Conservation (phyloP, 768 basidiomycete species). For the Lactarius tabidus region DNA sequence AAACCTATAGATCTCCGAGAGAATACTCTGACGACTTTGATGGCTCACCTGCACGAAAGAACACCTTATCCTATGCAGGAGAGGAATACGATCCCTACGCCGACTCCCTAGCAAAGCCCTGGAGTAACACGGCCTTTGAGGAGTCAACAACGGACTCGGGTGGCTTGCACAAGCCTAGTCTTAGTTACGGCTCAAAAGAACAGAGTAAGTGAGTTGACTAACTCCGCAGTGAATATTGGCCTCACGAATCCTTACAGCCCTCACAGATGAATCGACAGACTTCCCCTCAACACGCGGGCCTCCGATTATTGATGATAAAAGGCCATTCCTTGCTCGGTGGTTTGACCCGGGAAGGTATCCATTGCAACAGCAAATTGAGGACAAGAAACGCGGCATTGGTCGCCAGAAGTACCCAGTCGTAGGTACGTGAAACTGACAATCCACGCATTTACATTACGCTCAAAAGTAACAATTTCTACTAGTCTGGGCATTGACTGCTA, state of each 20-base stretch:
- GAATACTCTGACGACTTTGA: neutral
- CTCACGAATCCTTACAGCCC: constrained; percentile 2
- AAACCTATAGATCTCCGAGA: neutral
- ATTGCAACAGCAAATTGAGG: constrained; percentile 76
- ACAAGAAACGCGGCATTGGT: constrained; percentile 82
- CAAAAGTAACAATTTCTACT: constrained; percentile 25
- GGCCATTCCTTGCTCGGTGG: constrained; percentile 13
- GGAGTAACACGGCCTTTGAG: neutral
- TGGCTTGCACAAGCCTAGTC: constrained; percentile 5
- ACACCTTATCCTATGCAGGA: constrained; percentile 16
- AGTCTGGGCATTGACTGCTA: constrained; percentile 62
- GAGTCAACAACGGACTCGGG: neutral
- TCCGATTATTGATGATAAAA: neutral
- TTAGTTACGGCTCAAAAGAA: constrained; percentile 12
- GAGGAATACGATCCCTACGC: constrained; percentile 18
- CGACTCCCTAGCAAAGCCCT: neutral
- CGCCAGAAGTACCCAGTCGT: constrained; percentile 76
- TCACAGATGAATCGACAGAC: constrained; percentile 1
- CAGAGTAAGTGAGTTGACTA: constrained; percentile 7
- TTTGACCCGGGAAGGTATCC: constrained; percentile 41
- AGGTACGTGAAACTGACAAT: constrained; percentile 43
- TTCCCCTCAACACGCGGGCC: neutral
- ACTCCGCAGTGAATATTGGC: neutral
- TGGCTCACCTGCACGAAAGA: neutral
- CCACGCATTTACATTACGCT: neutral